These are phyloP conservation scores for Wallacemonas sp. DNA, from an alignment of 208 protist genomes.

Conservation along the genomic window DNA sequence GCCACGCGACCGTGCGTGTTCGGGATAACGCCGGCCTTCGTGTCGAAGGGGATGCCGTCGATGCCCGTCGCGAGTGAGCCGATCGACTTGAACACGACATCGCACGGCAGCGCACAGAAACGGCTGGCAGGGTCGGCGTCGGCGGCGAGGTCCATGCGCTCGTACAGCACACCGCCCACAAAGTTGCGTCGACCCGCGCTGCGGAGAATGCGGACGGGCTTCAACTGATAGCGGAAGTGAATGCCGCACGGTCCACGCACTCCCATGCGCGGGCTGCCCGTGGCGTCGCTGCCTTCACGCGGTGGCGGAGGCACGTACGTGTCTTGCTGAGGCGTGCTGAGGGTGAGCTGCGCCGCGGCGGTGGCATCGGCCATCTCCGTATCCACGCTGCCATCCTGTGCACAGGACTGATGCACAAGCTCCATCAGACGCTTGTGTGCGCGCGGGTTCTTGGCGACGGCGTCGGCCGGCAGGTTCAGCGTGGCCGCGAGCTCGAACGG, in stretches of 20 bases:
- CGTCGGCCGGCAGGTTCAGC: slow-evolving; percentile 23
- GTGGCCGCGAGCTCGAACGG: slow-evolving; percentile 61
- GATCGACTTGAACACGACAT: slow-evolving; percentile 86
- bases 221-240: slow-evolving; percentile 73
- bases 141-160: slow-evolving; percentile 32
- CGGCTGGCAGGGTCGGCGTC: slow-evolving; percentile 10
- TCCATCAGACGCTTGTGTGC: slow-evolving; percentile 86
- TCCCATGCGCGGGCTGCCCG: not conserved
- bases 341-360: slow-evolving; percentile 24
- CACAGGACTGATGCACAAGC: slow-evolving; percentile 52
- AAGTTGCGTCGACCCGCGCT: slow-evolving; percentile 38
- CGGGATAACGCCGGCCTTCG: slow-evolving; percentile 60
- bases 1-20: slow-evolving; percentile 68
- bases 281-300: not conserved
- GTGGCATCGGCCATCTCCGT: slow-evolving; percentile 25
- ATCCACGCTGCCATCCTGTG: slow-evolving; percentile 9
- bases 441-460: slow-evolving; percentile 40
- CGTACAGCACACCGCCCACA: slow-evolving; percentile 79
- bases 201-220: slow-evolving; percentile 69
- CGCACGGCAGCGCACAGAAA: slow-evolving; percentile 75
- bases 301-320: not conserved
- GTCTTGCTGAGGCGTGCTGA: slow-evolving; percentile 19
- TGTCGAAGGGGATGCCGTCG: slow-evolving; percentile 79
- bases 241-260: slow-evolving; percentile 59
- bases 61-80: slow-evolving; percentile 69